Conservation (phyloP, 768 basidiomycete species). For the Calocybe indica region DNA sequence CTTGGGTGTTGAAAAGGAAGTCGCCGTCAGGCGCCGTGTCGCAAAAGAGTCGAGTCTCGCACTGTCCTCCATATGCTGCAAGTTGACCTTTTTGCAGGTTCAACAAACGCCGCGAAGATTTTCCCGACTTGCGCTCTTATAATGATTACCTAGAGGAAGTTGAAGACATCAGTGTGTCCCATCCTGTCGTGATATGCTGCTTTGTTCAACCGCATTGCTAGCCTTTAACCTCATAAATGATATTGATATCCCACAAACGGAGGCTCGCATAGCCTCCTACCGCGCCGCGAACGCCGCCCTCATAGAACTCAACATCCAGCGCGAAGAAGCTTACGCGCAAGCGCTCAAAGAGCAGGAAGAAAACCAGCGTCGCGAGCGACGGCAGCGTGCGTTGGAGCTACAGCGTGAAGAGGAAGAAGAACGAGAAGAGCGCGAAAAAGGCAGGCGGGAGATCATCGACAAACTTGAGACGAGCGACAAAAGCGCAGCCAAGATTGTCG, state of each 20-base stretch:
- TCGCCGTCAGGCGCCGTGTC: constrained; percentile 80
- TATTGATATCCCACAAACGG: constrained; percentile 73
- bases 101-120: constrained; percentile 92
- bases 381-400: constrained; percentile 60
- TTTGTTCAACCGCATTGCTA: constrained; percentile 20
- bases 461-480: constrained; percentile 73
- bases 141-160: constrained; percentile 97
- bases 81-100: constrained; percentile 48
- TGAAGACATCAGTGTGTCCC: constrained; percentile 66
- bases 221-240: constrained; percentile 96
- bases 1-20: constrained; percentile 89
- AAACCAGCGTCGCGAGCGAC: constrained; percentile 63
- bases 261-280: constrained; percentile 75
- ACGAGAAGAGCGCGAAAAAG: constrained; percentile 69
- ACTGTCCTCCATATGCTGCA: background rate
- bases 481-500: constrained; percentile 64
- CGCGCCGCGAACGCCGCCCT: constrained; percentile 75
- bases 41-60: constrained; percentile 69
- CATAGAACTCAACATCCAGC: constrained; percentile 79
- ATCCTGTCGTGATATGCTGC: constrained; percentile 5
- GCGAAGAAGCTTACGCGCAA: constrained; percentile 72
- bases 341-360: constrained; percentile 78
- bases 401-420: constrained; percentile 70
- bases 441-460: constrained; percentile 71
- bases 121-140: constrained; percentile 69